Percentiles rank a stretch among this genome's conserved stretches.
Conservation (phyloP, 1,284 basidiomycete genomes). For the Ustilago curta region DNA sequence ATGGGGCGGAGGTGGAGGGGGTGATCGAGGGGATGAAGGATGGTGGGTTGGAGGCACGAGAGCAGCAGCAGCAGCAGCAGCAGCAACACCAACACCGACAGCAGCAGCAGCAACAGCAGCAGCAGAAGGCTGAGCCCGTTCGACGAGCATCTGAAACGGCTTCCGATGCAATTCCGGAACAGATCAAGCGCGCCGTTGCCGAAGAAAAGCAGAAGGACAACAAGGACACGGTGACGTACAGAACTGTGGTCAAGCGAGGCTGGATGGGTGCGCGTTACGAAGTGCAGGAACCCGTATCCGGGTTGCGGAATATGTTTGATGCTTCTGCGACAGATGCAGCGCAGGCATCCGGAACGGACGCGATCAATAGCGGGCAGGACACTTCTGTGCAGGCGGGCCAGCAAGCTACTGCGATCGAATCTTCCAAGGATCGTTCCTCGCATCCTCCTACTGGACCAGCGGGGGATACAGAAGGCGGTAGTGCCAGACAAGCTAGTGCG, state of each 20-base stretch:
- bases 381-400: background rate
- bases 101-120: background rate
- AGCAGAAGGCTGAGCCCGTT: background rate
- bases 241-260: conserved; percentile 46
- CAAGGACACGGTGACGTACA: conserved; percentile 31
- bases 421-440: background rate
- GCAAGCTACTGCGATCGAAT: background rate
- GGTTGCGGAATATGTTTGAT: conserved; percentile 12
- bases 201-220: background rate
- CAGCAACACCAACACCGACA: too few relatives aligned
- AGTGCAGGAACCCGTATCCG: conserved; percentile 33
- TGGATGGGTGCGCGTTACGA: conserved; percentile 50
- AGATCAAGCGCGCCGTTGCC: background rate
- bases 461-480: background rate
- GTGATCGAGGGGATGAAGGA: too few relatives aligned
- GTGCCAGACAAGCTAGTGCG: conserved; percentile 17
- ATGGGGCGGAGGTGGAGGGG: background rate
- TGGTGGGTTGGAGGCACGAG: too few relatives aligned
- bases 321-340: background rate
- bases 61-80: too few relatives aligned
- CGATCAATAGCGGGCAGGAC: background rate
- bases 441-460: conserved; percentile 17
- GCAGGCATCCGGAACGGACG: background rate
- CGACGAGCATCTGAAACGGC: background rate
- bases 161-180: background rate